phyloP scores from a whole-genome alignment of 2,329 filamentous ascomycete genomes.

The Aspergillus thermomutatus region DNA sequence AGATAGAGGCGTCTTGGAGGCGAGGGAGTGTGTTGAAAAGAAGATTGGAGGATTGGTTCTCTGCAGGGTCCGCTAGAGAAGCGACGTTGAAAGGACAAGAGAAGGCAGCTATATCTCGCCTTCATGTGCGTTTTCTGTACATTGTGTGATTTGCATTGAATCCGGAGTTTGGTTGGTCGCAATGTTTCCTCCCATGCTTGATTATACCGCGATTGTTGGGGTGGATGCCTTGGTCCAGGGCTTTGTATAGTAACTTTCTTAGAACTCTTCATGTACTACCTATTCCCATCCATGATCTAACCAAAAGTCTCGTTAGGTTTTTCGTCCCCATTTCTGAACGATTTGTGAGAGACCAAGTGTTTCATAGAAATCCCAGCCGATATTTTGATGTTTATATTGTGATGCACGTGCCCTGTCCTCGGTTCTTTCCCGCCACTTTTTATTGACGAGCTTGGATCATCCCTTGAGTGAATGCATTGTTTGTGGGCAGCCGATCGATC shows the following conservation, averaged over 20 bases:
- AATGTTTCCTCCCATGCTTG: constrained; percentile 29
- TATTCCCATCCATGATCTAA: constrained; percentile 13
- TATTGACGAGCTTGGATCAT: no score
- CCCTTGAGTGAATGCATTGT: no score
- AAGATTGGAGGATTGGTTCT: constrained; percentile 77
- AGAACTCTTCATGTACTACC: constrained; percentile 21
- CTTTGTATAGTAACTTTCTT: constrained; percentile 36
- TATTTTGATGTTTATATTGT: no score
- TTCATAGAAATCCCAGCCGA: no score
- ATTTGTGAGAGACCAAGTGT: no score
- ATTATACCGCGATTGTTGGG: constrained; percentile 28
- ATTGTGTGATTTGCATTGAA: constrained; percentile 31
- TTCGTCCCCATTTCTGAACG: background rate
- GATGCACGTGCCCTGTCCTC: no score
- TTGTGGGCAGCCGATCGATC: no score
- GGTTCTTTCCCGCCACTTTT: no score
- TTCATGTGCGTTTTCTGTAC: constrained; percentile 13
- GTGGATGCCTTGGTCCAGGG: constrained; percentile 29
- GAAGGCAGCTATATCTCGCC: constrained; percentile 9
- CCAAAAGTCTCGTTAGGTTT: background rate
- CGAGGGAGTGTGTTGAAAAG: constrained; percentile 75
- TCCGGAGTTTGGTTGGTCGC: constrained; percentile 38
- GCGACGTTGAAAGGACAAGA: constrained; percentile 1
- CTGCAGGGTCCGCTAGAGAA: constrained; percentile 56
- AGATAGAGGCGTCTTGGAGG: constrained; percentile 73